A percentile compares a stretch with the other conserved stretches of the same genome.
These are phyloP conservation scores for Margaritispora aquatica DNA, from an alignment of 495 filamentous ascomycete species.

Conservation along the genomic window DNA sequence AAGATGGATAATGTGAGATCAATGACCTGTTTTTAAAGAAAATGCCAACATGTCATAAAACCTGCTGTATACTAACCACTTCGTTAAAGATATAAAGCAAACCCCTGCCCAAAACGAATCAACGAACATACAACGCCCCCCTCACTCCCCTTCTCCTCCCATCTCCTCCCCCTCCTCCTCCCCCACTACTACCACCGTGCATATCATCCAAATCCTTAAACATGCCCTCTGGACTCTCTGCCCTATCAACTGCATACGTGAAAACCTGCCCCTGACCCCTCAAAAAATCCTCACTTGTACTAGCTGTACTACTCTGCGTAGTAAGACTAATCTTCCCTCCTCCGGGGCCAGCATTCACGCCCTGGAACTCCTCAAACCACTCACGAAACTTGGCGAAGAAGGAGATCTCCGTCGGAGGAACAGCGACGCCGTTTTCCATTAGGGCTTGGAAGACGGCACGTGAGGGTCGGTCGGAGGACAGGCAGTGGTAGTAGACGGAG, in stretches of 20 bases:
- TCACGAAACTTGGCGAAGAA: not conserved
- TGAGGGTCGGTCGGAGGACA: not conserved
- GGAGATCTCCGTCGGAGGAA: not conserved
- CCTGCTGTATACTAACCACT: too few species aligned
- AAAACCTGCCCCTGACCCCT: not conserved
- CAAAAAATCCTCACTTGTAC: not conserved
- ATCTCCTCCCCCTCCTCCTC: not conserved
- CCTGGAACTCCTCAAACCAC: not conserved
- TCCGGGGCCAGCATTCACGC: not conserved
- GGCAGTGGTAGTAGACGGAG: not conserved
- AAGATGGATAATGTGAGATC: too few species aligned
- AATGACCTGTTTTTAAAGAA: too few species aligned
- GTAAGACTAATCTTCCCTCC: not conserved
- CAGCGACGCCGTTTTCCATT: not conserved
- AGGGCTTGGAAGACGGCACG: not conserved
- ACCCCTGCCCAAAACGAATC: too few species aligned
- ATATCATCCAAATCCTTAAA: not conserved
- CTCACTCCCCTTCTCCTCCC: not conserved
- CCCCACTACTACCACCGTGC: not conserved
- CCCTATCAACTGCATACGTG: not conserved
- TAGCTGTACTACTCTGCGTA: not conserved
- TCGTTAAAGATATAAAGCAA: too few species aligned
- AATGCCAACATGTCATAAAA: too few species aligned
- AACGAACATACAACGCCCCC: not conserved
- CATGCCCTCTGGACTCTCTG: not conserved